These are phyloP conservation scores for Apiospora aurea DNA, from an alignment of 2,329 filamentous ascomycete genomes.

Conservation along the genomic window DNA sequence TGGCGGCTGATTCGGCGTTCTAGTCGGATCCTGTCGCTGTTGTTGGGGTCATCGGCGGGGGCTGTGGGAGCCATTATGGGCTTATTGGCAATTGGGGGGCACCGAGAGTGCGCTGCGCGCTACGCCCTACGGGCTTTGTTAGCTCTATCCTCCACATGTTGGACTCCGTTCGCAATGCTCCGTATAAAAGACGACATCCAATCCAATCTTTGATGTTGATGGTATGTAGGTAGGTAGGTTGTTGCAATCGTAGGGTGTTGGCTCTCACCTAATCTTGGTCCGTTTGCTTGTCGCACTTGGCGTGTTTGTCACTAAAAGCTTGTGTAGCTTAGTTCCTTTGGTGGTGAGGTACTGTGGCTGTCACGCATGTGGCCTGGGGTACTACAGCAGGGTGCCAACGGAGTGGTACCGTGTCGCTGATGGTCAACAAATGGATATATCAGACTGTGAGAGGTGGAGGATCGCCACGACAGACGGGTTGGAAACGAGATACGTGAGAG, in stretches of 20 bases:
- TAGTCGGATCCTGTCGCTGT: conserved; percentile 30
- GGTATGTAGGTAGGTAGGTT: no score
- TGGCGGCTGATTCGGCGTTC: conserved; percentile 44
- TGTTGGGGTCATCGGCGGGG: not conserved
- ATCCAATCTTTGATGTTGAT: not conserved
- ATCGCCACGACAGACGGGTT: not conserved
- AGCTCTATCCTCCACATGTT: not conserved
- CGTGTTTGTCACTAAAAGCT: not conserved
- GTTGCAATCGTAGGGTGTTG: not conserved
- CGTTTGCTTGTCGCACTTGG: not conserved
- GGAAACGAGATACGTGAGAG: not conserved
- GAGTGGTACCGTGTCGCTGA: not conserved
- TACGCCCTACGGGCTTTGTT: not conserved
- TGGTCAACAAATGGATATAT: not conserved
- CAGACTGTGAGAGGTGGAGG: not conserved
- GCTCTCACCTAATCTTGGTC: not conserved
- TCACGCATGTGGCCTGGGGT: not conserved
- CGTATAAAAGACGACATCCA: not conserved
- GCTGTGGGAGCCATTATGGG: not conserved
- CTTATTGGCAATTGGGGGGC: no score
- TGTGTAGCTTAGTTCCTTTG: not conserved
- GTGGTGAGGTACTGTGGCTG: not conserved
- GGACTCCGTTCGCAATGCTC: not conserved
- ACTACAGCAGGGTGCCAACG: not conserved
- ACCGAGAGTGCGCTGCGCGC: not conserved